Percentiles rank a stretch among this genome's conserved stretches.
Conservation (phyloP, 2,329 filamentous ascomycete species). For the Ophiostoma sp. region DNA sequence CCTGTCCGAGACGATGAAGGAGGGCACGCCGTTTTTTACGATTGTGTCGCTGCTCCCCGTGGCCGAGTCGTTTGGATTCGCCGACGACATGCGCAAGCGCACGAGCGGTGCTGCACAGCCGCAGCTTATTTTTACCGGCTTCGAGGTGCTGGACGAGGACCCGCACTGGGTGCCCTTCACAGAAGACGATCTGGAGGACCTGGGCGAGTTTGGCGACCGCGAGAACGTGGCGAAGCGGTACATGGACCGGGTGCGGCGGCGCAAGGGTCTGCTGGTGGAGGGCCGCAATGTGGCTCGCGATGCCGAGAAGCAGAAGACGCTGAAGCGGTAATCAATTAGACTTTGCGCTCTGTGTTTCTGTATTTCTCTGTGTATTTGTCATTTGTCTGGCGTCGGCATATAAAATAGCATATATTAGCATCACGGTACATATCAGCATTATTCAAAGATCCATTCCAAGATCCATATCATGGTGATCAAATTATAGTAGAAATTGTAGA, state of each 20-base stretch:
- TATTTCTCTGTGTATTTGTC: neutral
- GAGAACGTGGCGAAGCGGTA: constrained; percentile 97
- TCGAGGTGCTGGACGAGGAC: constrained; percentile 88
- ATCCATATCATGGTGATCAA: too few relatives aligned
- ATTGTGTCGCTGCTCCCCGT: constrained; percentile 84
- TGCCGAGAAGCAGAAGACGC: constrained; percentile 82
- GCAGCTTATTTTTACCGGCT: constrained; percentile 89
- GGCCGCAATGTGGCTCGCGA: constrained; percentile 71
- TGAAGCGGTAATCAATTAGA: constrained; percentile 47
- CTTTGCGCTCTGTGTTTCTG: neutral
- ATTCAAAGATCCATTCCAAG: too few relatives aligned
- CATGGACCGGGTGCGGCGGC: constrained; percentile 78
- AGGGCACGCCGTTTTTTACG: constrained; percentile 94
- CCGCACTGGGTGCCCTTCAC: constrained; percentile 97
- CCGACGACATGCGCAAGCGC: constrained; percentile 91
- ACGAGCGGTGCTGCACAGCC: constrained; percentile 86
- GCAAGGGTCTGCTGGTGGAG: constrained; percentile 84
- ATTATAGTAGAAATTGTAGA: too few relatives aligned
- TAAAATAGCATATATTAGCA: neutral
- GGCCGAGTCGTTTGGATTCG: constrained; percentile 92
- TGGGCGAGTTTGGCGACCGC: constrained; percentile 85
- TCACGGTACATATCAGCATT: too few relatives aligned
- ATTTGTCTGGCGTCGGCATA: neutral
- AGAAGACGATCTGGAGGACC: constrained; percentile 91
- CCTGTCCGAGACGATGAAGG: constrained; percentile 83